Evolutionary conservation across 148 eudicot genomes (phyloP).

Genomic region (Cornus suecica): DNA sequence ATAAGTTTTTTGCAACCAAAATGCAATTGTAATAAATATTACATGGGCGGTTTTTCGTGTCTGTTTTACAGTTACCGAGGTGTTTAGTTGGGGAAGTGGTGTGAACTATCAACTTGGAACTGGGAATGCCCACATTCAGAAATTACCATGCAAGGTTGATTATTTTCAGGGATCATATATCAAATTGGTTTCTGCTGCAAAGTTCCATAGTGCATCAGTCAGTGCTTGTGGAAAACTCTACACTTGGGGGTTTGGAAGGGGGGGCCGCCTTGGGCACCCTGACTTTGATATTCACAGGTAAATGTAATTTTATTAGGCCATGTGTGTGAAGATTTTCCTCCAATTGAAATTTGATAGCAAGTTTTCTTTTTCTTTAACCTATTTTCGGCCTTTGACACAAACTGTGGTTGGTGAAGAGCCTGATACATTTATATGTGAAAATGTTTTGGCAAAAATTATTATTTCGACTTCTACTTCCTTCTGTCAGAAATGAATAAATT

Average conservation of each 20-base stretch:
- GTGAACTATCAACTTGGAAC: conserved; percentile 99
- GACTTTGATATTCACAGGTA: conserved; percentile 99
- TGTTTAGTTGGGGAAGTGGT: conserved; percentile 99
- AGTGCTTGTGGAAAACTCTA: conserved; percentile 81
- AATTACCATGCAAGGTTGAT: conserved; percentile 92
- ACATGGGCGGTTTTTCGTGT: background rate
- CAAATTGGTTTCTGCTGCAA: conserved; percentile 75
- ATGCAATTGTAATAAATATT: background rate
- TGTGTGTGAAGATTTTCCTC: background rate
- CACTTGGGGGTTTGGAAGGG: conserved; percentile 99
- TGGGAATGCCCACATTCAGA: conserved; percentile 94
- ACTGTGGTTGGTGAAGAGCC: background rate
- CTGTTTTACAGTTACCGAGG: conserved; percentile 69
- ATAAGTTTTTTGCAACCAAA: background rate
- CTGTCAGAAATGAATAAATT: background rate
- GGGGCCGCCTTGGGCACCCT: conserved; percentile 99
- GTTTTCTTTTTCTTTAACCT: background rate
- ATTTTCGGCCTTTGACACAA: background rate
- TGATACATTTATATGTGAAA: background rate
- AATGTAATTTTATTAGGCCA: background rate
- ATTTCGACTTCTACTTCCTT: background rate
- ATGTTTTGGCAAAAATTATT: background rate
- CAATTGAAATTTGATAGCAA: background rate
- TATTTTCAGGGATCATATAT: conserved; percentile 78
- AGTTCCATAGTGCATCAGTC: conserved; percentile 96